Evolutionary conservation across 352 stramenopile genomes (phyloP).

Genomic region (Elongisporangium prolatum): DNA sequence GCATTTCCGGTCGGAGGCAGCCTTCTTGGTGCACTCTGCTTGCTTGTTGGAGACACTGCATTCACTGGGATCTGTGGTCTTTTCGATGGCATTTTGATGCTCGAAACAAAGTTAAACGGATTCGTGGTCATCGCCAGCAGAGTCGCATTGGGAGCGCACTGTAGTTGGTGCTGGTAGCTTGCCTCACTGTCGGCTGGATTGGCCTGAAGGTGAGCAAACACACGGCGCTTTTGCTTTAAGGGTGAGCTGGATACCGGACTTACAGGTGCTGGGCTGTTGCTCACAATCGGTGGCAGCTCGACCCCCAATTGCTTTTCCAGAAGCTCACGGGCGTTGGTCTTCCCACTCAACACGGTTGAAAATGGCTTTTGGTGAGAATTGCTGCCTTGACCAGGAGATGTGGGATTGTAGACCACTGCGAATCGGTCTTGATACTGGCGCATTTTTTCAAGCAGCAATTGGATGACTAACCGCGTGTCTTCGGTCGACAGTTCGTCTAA

Average conservation of each 20-base stretch:
- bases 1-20: too few species aligned
- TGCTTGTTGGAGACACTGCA: constrained; percentile 1
- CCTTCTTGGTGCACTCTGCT: not conserved
- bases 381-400: not conserved
- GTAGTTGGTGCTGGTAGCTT: not conserved
- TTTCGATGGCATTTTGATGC: constrained; percentile 4
- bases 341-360: too few species aligned
- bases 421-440: constrained; percentile 52
- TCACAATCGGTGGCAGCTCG: constrained; percentile 45
- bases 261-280: not conserved
- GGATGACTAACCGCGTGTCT: constrained; percentile 37
- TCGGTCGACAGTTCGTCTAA: constrained; percentile 49
- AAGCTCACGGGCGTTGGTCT: constrained; percentile 12
- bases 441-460: constrained; percentile 66
- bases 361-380: too few species aligned
- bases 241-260: constrained; percentile 17
- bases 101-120: constrained; percentile 35
- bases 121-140: constrained; percentile 35
- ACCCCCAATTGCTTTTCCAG: constrained; percentile 50
- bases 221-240: constrained; percentile 38
- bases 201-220: constrained; percentile 34
- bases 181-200: constrained; percentile 1
- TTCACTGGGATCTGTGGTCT: constrained; percentile 7
- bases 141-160: constrained; percentile 11
- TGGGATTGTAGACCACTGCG: constrained; percentile 28